Base-by-base conservation (phyloP, 495 filamentous ascomycete genomes). In the Tuber magnatum region DNA sequence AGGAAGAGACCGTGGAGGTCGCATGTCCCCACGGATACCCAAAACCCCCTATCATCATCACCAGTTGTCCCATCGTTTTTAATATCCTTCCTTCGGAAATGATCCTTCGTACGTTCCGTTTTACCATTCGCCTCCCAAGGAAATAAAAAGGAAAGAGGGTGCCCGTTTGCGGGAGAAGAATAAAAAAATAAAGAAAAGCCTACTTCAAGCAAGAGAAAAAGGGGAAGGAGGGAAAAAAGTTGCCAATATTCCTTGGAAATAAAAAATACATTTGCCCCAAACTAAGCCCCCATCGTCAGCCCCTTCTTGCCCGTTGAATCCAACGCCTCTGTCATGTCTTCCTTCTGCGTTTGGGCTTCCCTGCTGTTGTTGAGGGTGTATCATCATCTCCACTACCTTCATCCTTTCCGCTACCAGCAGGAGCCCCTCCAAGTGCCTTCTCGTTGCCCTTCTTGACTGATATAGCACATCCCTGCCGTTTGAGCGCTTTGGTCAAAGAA, bases 401-500 rank as follows among this genome's bases (percentile, higher is more conserved):
- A 3, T 87, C 87, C 32, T 85, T 84, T 28, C 83, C 80, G 41
- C 87, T 84, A n/a, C 78, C 84, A 71, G 85, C 82, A 41, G 81
- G 79, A 14, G 79, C 72, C 14, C 69, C 77, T 20, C 76, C 80
- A 74, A 81, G 77, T 22, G 83, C 81, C 83, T 88, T 91, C 74
- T 92, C 90, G 76, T 91, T 92, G n/a, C 91, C 91, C 82, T 93
- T 93, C 85, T 93, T 93, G 73, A 93, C 92, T 72, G 90, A 89
- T 78, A 93, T 93, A 51, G 91, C 86, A 76, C 91, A 91, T 41
- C 91, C 91, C 84, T 93, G 91, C 78, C 89, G 85, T 82, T 92
- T 92, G 72, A 93, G 83, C 42, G 87, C 85, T 82, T 91, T 91
- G 40, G 91, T 92, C 44, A 93, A 81, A 38, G 86, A 84, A 39